phyloP scores from a whole-genome alignment of 345 rosid species.

The Pelargonium nanum region DNA sequence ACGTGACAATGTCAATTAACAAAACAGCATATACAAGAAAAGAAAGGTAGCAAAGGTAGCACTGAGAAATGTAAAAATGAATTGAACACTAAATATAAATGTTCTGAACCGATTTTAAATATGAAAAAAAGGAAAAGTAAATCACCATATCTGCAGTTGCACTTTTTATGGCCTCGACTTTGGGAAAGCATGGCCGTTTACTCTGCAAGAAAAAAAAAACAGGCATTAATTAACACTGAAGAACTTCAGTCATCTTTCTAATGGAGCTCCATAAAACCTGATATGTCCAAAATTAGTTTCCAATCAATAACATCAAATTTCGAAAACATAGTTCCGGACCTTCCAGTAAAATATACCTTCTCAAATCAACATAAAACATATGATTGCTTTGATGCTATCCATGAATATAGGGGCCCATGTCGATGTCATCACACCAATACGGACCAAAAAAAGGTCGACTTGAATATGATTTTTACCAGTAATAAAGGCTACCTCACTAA shows the following conservation, averaged over 20 bases:
- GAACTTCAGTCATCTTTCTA: too few species aligned
- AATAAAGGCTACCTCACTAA: too few species aligned
- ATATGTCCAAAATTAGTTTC: too few species aligned
- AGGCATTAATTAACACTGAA: too few species aligned
- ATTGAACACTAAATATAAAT: not conserved
- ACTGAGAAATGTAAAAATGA: not conserved
- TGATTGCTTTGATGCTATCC: not conserved
- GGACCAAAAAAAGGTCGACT: too few species aligned
- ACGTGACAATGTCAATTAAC: not conserved
- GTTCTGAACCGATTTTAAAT: not conserved
- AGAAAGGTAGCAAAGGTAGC: not conserved
- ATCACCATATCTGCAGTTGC: conserved; percentile 92
- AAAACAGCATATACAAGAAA: not conserved
- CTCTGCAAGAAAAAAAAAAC: conserved; percentile 35
- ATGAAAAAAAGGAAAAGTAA: conserved; percentile 9
- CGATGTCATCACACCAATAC: too few species aligned
- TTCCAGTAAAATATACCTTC: not conserved
- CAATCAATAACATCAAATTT: too few species aligned
- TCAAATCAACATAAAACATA: not conserved
- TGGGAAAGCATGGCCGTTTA: conserved; percentile 72
- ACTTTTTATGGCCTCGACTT: conserved; percentile 75
- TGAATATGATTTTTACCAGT: too few species aligned
- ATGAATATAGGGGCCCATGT: not conserved
- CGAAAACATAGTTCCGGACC: not conserved
- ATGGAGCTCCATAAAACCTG: too few species aligned